Percentiles rank a stretch among this genome's conserved stretches.
Evolutionary conservation across 1,139 yeast genomes (phyloP).

Genomic region (Oligophagozyma castellii): DNA sequence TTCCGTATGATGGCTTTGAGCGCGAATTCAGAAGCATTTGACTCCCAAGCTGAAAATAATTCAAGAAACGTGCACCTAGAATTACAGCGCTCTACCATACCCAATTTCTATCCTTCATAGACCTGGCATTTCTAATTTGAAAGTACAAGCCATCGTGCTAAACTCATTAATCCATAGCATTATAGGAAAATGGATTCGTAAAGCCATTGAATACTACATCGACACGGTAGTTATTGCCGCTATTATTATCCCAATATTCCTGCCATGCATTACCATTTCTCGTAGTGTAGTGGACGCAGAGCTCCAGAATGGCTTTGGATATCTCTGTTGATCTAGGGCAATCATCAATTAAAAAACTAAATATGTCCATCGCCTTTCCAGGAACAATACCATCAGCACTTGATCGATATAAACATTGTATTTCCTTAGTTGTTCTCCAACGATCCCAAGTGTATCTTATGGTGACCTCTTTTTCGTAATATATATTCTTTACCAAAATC

Average conservation of each 20-base stretch:
- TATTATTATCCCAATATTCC: conserved; percentile 24
- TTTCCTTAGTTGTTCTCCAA: conserved; percentile 20
- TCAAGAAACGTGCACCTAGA: too few relatives aligned
- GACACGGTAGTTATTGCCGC: conserved; percentile 18
- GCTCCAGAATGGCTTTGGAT: conserved; percentile 11
- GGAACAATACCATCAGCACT: conserved; percentile 20
- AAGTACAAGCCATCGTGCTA: too few relatives aligned
- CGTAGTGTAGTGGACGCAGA: conserved; percentile 21
- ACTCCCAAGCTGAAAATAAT: too few relatives aligned
- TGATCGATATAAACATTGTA: conserved; percentile 20
- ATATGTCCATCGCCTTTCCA: conserved; percentile 21
- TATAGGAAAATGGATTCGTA: conserved; percentile 15
- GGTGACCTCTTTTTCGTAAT: conserved; percentile 19
- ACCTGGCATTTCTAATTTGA: too few relatives aligned
- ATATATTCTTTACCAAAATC: conserved; percentile 21
- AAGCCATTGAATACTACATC: conserved; percentile 18
- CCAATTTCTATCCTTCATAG: too few relatives aligned
- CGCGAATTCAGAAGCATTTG: too few relatives aligned
- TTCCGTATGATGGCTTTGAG: too few relatives aligned
- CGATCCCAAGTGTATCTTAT: conserved; percentile 20
- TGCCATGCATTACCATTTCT: conserved; percentile 12
- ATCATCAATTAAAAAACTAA: conserved; percentile 21
- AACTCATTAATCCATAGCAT: conserved; percentile 1
- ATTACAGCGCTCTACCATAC: too few relatives aligned
- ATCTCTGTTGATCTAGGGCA: not conserved